These are phyloP conservation scores for Ceratorhiza oryzae-sativae DNA, from an alignment of 1,284 basidiomycete species.

Conservation along the genomic window DNA sequence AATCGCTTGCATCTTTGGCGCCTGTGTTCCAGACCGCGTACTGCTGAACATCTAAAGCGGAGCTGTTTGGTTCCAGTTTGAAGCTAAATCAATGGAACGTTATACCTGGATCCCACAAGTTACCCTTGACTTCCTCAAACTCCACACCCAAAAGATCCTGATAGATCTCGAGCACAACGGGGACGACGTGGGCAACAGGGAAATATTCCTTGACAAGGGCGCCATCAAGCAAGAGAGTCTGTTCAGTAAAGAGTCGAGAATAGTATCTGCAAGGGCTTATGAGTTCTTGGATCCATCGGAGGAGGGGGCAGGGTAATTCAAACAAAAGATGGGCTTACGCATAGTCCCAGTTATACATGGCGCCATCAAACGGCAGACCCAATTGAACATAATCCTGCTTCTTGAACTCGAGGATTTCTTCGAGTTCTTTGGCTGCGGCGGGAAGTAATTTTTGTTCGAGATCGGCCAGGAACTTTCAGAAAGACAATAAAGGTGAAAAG, in stretches of 20 bases:
- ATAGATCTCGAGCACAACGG: slow-evolving; percentile 80
- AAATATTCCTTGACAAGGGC: slow-evolving; percentile 84
- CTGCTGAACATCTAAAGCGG: too few relatives aligned
- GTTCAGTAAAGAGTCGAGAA: slow-evolving; percentile 72
- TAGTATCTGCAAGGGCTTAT: slow-evolving; percentile 58
- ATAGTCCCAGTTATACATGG: slow-evolving; percentile 76
- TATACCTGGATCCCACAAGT: slow-evolving; percentile 77
- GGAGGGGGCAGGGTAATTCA: too few relatives aligned
- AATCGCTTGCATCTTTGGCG: slow-evolving; percentile 70
- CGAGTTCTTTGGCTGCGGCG: slow-evolving; percentile 69
- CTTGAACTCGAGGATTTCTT: slow-evolving; percentile 72
- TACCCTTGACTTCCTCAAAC: slow-evolving; percentile 68
- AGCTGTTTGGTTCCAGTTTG: background rate
- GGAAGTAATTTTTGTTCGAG: slow-evolving; percentile 76
- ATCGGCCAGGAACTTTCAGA: slow-evolving; percentile 68
- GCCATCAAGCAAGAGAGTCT: slow-evolving; percentile 71
- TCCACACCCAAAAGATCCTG: slow-evolving; percentile 77
- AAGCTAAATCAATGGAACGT: slow-evolving; percentile 27
- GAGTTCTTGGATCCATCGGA: too few relatives aligned
- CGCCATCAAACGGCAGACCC: slow-evolving; percentile 66
- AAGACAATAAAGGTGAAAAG: background rate
- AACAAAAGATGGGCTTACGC: slow-evolving; percentile 47
- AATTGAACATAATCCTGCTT: slow-evolving; percentile 68
- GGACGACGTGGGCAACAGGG: slow-evolving; percentile 80
- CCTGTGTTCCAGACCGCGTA: too few relatives aligned